Evolutionary conservation across 495 filamentous ascomycete species (phyloP).

Genomic region (Bombardia bombarda): DNA sequence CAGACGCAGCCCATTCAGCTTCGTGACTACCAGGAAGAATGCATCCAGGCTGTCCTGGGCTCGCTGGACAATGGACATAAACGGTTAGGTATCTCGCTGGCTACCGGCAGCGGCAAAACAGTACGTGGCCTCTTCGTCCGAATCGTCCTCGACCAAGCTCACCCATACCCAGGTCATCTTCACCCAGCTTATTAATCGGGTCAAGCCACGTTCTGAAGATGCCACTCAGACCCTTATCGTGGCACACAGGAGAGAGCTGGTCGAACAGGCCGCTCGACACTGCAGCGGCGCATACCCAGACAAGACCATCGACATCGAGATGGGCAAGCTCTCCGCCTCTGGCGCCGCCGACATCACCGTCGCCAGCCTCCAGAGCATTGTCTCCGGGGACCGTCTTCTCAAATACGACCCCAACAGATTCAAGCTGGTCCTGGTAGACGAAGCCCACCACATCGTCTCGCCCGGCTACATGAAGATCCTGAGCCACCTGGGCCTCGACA

Average conservation of each 20-base stretch:
- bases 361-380: slow-evolving; percentile 79
- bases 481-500: slow-evolving; percentile 62
- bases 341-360: slow-evolving; percentile 86
- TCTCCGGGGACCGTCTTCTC: slow-evolving; percentile 58
- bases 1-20: slow-evolving; percentile 46
- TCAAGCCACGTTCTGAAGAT: slow-evolving; percentile 45
- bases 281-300: slow-evolving; percentile 73
- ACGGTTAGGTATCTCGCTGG: slow-evolving; percentile 79
- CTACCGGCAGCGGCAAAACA: slow-evolving; percentile 90
- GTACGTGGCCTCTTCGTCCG: slow-evolving; percentile 29
- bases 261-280: slow-evolving; percentile 85
- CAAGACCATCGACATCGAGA: slow-evolving; percentile 78
- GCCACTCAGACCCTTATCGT: slow-evolving; percentile 82
- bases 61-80: slow-evolving; percentile 67
- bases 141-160: neutral
- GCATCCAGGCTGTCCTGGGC: slow-evolving; percentile 75
- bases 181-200: slow-evolving; percentile 82
- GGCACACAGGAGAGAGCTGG: slow-evolving; percentile 88
- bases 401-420: slow-evolving; percentile 76
- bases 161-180: slow-evolving; percentile 70
- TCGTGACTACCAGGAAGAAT: slow-evolving; percentile 77
- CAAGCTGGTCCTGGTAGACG: slow-evolving; percentile 91
- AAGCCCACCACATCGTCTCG: slow-evolving; percentile 96
- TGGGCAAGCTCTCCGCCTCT: slow-evolving; percentile 66
- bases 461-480: slow-evolving; percentile 64